Conservation (phyloP, 2,329 filamentous ascomycete genomes). For the Exophiala calicioides region DNA sequence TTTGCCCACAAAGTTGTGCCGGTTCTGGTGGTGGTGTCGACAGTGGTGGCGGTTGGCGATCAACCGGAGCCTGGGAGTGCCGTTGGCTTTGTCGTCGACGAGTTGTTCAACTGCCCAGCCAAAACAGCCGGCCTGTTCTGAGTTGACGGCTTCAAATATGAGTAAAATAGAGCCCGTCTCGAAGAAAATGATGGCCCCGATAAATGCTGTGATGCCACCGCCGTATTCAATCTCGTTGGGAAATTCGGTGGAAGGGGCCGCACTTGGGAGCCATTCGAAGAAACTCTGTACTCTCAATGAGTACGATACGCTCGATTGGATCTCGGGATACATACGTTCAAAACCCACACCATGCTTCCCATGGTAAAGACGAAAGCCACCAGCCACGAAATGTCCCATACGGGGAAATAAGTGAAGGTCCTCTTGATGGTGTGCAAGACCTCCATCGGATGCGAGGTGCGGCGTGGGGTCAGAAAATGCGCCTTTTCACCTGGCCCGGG, state of each 20-base stretch:
- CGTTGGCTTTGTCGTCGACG: conserved; percentile 36
- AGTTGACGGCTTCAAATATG: conserved; percentile 69
- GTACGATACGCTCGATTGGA: neutral
- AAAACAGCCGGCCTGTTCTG: conserved; percentile 65
- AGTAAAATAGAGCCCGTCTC: conserved; percentile 64
- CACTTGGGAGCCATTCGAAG: conserved; percentile 64
- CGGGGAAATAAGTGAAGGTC: conserved; percentile 54
- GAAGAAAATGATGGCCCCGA: conserved; percentile 71
- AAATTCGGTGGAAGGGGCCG: conserved; percentile 43
- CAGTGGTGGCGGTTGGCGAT: conserved; percentile 17
- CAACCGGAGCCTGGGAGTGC: conserved; percentile 8
- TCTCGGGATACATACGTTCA: conserved; percentile 40
- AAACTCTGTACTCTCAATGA: conserved; percentile 15
- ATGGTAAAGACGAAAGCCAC: conserved; percentile 57
- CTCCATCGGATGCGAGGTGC: conserved; percentile 37
- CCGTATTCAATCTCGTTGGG: conserved; percentile 53
- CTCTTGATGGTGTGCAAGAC: conserved; percentile 43
- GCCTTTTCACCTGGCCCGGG: conserved; percentile 32
- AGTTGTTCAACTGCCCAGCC: conserved; percentile 65
- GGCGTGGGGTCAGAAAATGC: conserved; percentile 36
- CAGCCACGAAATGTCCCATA: conserved; percentile 60
- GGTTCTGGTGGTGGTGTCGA: conserved; percentile 26
- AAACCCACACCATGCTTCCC: conserved; percentile 57
- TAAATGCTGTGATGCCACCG: conserved; percentile 64
- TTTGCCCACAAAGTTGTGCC: conserved; percentile 40